phyloP scores from a whole-genome alignment of 2,329 filamentous ascomycete genomes.

The Pseudopyrenochaeta lycopersici region DNA sequence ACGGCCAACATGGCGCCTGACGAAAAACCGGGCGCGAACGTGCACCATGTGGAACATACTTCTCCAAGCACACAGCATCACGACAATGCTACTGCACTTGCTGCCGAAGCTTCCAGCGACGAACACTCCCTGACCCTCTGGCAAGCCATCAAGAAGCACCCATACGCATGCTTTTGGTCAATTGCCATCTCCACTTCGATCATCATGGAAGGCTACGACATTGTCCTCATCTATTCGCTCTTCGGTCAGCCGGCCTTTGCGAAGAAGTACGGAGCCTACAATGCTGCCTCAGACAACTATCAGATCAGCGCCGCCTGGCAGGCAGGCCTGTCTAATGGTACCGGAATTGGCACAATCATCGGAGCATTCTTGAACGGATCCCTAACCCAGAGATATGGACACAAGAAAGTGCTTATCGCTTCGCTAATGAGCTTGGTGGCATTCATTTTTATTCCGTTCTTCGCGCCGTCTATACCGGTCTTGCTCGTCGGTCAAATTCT shows the following conservation, averaged over 20 bases:
- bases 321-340: constrained; percentile 52
- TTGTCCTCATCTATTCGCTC: constrained; percentile 80
- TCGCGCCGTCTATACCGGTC: constrained; percentile 23
- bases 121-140: constrained; percentile 55
- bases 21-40: too few relatives aligned
- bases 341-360: constrained; percentile 49
- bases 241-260: constrained; percentile 59
- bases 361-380: constrained; percentile 52
- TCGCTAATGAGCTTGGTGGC: constrained; percentile 20
- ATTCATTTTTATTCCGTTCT: constrained; percentile 32
- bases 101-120: too few relatives aligned
- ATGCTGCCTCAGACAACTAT: constrained; percentile 34
- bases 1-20: too few relatives aligned
- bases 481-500: constrained; percentile 30
- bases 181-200: constrained; percentile 84
- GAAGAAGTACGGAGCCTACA: constrained; percentile 45
- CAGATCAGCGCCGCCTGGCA: constrained; percentile 55
- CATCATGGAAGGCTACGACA: constrained; percentile 88
- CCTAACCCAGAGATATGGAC: constrained; percentile 49
- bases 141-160: constrained; percentile 79
- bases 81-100: too few relatives aligned
- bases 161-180: constrained; percentile 83
- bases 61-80: too few relatives aligned
- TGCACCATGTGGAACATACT: too few relatives aligned
- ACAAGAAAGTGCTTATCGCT: constrained; percentile 23